Evolutionary conservation across 805 yeast species (phyloP).

Genomic region (Vanderwaltozyma yarrowii): DNA sequence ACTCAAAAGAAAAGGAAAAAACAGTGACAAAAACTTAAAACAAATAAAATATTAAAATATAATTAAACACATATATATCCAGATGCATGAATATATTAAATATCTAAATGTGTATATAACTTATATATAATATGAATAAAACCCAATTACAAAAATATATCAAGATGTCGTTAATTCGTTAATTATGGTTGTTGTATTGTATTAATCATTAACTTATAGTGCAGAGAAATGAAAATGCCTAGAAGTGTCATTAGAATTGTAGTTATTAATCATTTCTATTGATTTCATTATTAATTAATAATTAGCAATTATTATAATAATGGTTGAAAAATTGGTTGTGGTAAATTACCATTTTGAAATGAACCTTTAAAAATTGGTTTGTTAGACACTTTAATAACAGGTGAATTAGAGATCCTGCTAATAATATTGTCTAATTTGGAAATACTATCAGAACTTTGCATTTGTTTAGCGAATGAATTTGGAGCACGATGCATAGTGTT

Average conservation of each 20-base stretch:
- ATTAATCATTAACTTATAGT: too few species aligned
- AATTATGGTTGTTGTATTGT: too few species aligned
- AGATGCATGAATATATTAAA: neutral
- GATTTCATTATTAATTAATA: too few species aligned
- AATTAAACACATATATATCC: neutral
- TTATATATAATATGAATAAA: neutral
- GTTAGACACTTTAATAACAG: conserved; percentile 1
- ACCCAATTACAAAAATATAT: neutral
- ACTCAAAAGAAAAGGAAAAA: too few species aligned
- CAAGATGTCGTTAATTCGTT: neutral
- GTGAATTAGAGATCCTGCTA: conserved; percentile 12
- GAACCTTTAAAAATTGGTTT: conserved; percentile 9
- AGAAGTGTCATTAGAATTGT: too few species aligned
- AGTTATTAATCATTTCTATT: too few species aligned
- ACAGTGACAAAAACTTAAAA: too few species aligned
- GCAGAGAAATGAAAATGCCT: too few species aligned
- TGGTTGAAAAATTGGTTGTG: conserved; percentile 26
- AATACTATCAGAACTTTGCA: conserved; percentile 4
- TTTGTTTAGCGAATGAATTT: neutral
- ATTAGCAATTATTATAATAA: conserved; percentile 12
- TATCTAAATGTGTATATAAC: neutral
- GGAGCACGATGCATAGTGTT: conserved; percentile 3
- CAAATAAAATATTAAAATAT: too few species aligned
- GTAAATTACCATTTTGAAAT: conserved; percentile 21
- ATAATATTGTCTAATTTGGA: conserved; percentile 14